These are phyloP conservation scores for Cystobasidium onofrii DNA, from an alignment of 768 basidiomycete species.

Conservation along the genomic window DNA sequence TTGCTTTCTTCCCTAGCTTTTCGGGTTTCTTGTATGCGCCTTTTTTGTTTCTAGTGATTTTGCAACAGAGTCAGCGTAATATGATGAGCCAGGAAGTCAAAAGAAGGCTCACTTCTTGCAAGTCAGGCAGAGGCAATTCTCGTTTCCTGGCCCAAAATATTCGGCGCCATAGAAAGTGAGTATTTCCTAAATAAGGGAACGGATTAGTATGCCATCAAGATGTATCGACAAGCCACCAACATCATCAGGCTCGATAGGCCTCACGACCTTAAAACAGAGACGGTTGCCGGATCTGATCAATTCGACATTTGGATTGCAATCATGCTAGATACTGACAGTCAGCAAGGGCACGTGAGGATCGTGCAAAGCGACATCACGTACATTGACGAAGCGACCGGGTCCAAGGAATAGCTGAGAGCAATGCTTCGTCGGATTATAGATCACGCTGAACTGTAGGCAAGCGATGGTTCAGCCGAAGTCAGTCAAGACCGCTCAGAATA, in stretches of 20 bases:
- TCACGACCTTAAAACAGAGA: conserved; percentile 33
- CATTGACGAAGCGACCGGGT: conserved; percentile 35
- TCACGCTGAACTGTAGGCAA: conserved; percentile 31
- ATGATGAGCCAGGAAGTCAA: background rate
- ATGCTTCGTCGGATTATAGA: conserved; percentile 19
- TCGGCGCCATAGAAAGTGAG: conserved; percentile 34
- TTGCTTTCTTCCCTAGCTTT: background rate
- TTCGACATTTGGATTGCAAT: conserved; percentile 32
- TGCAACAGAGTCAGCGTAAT: background rate
- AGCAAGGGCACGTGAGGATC: background rate
- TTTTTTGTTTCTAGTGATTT: background rate
- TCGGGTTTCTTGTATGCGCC: conserved; percentile 5
- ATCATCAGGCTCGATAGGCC: conserved; percentile 13
- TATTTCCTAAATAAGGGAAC: conserved; percentile 20
- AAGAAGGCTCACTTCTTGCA: conserved; percentile 18
- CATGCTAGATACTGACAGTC: conserved; percentile 13
- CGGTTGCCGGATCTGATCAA: conserved; percentile 25
- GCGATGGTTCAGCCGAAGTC: background rate
- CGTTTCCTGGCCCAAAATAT: conserved; percentile 31
- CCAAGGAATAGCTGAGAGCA: conserved; percentile 34
- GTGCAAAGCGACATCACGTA: background rate
- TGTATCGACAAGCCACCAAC: too few relatives aligned
- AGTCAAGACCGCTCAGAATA: too few relatives aligned
- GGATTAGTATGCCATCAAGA: too few relatives aligned
- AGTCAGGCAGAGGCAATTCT: conserved; percentile 25